phyloP scores from a whole-genome alignment of 2,329 filamentous ascomycete species.

The Cercospora citrullina region DNA sequence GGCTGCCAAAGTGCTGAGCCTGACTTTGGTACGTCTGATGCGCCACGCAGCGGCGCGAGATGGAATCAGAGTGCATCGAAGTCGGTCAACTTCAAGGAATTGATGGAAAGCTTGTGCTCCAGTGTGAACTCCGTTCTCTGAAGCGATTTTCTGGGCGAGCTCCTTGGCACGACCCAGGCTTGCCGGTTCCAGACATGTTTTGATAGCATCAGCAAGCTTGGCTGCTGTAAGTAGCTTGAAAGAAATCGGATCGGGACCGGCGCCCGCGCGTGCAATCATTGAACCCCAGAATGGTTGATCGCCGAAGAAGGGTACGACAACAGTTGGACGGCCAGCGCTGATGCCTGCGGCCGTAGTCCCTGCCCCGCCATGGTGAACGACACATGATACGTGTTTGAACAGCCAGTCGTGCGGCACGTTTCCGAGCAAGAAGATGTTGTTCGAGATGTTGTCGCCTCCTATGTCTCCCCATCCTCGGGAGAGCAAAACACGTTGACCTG shows the following conservation, averaged over 20 bases:
- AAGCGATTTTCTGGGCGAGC: constrained; percentile 45
- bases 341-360: constrained; percentile 60
- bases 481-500: constrained; percentile 55
- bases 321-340: constrained; percentile 53
- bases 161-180: constrained; percentile 41
- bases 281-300: constrained; percentile 59
- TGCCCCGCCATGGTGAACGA: constrained; percentile 61
- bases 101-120: constrained; percentile 51
- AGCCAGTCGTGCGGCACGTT: constrained; percentile 62
- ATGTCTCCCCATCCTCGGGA: constrained; percentile 57
- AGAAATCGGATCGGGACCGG: constrained; percentile 52
- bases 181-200: constrained; percentile 44
- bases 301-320: constrained; percentile 59
- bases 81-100: constrained; percentile 59
- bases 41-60: constrained; percentile 72
- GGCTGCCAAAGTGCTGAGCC: constrained; percentile 71
- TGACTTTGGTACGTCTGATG: constrained; percentile 66
- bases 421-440: constrained; percentile 53
- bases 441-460: constrained; percentile 42
- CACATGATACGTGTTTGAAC: constrained; percentile 56
- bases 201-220: constrained; percentile 50
- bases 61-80: constrained; percentile 70
- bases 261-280: constrained; percentile 53
- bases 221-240: constrained; percentile 47
- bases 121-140: constrained; percentile 44